These are phyloP conservation scores for Geranium rotundifolium DNA, from an alignment of 345 rosid genomes.

Conservation along the genomic window DNA sequence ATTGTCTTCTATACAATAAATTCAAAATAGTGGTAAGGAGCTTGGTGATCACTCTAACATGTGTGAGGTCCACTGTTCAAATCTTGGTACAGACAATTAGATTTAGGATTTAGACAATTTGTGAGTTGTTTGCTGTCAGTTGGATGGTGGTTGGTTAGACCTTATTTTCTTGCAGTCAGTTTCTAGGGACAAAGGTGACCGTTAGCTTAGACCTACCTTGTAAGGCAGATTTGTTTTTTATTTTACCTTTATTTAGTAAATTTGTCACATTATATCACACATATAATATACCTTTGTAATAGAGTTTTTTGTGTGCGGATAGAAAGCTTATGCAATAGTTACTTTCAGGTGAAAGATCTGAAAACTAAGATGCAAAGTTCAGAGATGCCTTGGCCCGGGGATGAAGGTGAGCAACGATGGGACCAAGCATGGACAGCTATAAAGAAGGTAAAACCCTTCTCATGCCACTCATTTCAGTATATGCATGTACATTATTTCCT, in stretches of 20 bases:
- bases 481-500: background rate
- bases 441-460: constrained; percentile 53
- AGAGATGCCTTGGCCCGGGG: constrained; percentile 99
- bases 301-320: background rate
- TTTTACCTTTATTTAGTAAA: background rate
- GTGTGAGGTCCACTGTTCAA: too few relatives aligned
- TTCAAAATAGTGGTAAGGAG: too few relatives aligned
- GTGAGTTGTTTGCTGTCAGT: too few relatives aligned
- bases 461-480: background rate
- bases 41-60: too few relatives aligned
- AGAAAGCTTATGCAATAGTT: background rate
- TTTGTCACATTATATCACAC: background rate
- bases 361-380: constrained; percentile 67
- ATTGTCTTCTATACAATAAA: too few relatives aligned
- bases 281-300: background rate
- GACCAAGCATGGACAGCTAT: constrained; percentile 95
- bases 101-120: too few relatives aligned
- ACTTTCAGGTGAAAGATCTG: constrained; percentile 72
- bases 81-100: too few relatives aligned
- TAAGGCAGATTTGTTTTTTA: background rate
- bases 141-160: background rate
- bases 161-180: constrained; percentile 3
- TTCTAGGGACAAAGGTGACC: constrained; percentile 1
- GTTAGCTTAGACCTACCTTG: background rate
- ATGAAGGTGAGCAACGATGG: constrained; percentile 87